Evolutionary conservation across 805 yeast species (phyloP).

Genomic region (Wickerhamiella sorbophila): DNA sequence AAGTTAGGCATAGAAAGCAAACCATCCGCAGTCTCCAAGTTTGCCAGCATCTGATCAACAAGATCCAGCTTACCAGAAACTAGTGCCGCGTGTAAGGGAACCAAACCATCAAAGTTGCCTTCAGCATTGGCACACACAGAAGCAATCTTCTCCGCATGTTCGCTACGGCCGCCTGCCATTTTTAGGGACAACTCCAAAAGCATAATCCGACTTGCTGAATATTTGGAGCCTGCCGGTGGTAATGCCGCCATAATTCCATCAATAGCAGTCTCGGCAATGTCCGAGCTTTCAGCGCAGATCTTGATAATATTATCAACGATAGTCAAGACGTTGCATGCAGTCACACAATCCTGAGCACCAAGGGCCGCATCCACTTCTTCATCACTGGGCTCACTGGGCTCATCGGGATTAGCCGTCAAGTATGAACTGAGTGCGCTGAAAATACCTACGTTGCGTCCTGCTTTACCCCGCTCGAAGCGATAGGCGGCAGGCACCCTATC

Average conservation of each 20-base stretch:
- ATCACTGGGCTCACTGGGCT: conserved; percentile 80
- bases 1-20: background rate
- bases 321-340: conserved; percentile 50
- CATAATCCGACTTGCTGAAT: background rate
- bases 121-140: background rate
- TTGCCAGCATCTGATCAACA: background rate
- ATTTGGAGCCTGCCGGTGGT: conserved; percentile 5
- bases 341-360: conserved; percentile 70
- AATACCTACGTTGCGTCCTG: conserved; percentile 61
- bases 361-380: conserved; percentile 81
- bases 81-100: background rate
- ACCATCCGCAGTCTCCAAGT: background rate
- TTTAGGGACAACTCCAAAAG: background rate
- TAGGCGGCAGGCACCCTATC: conserved; percentile 42
- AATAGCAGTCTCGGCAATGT: conserved; percentile 17
- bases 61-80: background rate
- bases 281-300: conserved; percentile 19
- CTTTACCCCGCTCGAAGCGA: conserved; percentile 43
- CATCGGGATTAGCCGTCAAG: conserved; percentile 74
- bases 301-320: conserved; percentile 14
- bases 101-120: background rate
- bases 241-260: conserved; percentile 23
- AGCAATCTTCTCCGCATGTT: background rate
- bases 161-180: background rate
- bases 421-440: conserved; percentile 85